A percentile compares a stretch with the other conserved stretches of the same genome.
Evolutionary conservation across 495 filamentous ascomycete species (phyloP).

Genomic region (Tuber magnatum): DNA sequence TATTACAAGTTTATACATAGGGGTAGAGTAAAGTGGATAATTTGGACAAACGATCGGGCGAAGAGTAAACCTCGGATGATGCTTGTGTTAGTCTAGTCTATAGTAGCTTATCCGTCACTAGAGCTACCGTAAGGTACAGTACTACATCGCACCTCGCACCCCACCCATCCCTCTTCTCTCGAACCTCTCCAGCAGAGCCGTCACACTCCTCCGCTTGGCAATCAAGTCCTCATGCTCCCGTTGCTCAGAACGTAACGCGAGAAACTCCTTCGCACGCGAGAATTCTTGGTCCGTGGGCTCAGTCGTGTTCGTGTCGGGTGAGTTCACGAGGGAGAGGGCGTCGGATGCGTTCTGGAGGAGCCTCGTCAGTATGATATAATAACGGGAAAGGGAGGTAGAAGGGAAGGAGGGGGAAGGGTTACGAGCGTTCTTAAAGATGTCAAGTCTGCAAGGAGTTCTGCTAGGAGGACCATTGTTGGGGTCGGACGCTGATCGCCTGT

Average conservation of each 20-base stretch:
- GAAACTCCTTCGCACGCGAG: slow-evolving; percentile 14
- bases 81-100: not conserved
- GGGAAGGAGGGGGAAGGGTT: not conserved
- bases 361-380: not conserved
- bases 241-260: slow-evolving; percentile 7
- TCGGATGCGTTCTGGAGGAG: slow-evolving; percentile 8
- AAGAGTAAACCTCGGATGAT: not conserved
- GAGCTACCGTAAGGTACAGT: not conserved
- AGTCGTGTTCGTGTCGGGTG: not conserved
- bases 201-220: slow-evolving; percentile 7
- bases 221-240: not conserved
- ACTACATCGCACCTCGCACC: too few relatives aligned
- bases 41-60: not conserved
- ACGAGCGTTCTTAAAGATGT: slow-evolving; percentile 21
- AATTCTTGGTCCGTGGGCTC: slow-evolving; percentile 6
- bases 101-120: not conserved
- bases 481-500: not conserved
- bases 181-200: not conserved
- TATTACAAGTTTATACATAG: not conserved
- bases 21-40: not conserved
- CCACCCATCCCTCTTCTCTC: not conserved
- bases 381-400: not conserved
- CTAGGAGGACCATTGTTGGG: slow-evolving; percentile 17
- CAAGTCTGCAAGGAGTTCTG: slow-evolving; percentile 22
- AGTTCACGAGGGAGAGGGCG: slow-evolving; percentile 16